Conservation (phyloP, 192 early-diverging fungal species). For the Backusella liffmaniae region DNA sequence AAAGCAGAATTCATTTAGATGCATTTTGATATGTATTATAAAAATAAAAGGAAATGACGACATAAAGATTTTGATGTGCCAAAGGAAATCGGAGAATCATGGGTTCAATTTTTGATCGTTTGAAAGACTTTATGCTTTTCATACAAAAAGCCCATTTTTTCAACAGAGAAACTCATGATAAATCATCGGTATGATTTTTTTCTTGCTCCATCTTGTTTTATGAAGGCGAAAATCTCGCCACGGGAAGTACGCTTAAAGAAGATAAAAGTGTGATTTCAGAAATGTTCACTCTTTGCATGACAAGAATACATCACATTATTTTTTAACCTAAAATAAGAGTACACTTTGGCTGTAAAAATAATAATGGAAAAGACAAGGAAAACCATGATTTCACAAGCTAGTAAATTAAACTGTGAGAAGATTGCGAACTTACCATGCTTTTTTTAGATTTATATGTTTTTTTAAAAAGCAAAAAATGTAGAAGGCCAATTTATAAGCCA, state of each 20-base stretch:
- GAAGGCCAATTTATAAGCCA: not conserved
- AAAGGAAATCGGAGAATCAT: not conserved
- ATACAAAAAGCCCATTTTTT: not conserved
- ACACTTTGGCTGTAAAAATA: too few species aligned
- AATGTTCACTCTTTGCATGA: not conserved
- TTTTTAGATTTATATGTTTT: not conserved
- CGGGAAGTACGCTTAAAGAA: not conserved
- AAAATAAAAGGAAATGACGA: conserved; percentile 3
- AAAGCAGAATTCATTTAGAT: not conserved
- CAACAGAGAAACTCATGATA: not conserved
- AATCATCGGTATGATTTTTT: not conserved
- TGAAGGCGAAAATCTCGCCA: not conserved
- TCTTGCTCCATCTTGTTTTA: not conserved
- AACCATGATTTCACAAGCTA: conserved; percentile 1
- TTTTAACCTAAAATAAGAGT: not conserved
- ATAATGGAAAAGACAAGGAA: not conserved
- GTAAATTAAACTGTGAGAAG: not conserved
- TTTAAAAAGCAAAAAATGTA: not conserved
- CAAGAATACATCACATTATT: not conserved
- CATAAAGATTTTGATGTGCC: not conserved
- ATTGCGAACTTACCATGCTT: not conserved
- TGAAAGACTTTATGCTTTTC: not conserved
- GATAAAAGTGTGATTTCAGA: not conserved
- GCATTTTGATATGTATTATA: not conserved
- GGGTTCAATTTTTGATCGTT: conserved; percentile 1